Evolutionary conservation across 805 yeast genomes (phyloP), one percentile per base, ranked within the genome.

Genomic region (Candida orba): DNA sequence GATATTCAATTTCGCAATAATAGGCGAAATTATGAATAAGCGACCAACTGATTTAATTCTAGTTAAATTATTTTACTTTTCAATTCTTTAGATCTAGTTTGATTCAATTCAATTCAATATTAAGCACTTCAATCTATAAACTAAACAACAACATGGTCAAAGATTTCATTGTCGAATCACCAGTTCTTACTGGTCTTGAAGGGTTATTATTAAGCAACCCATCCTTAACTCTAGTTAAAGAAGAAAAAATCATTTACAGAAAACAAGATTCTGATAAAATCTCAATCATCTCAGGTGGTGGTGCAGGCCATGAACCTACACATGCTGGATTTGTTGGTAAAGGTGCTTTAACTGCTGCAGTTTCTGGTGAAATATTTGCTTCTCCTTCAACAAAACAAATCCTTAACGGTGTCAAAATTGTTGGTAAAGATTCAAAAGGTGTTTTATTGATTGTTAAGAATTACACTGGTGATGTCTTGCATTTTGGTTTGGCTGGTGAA

Each of bases 311-410:
- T 59, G 98, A 90, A 64, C 97, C 97, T 23, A 72, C 89, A 4
- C 97, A 91, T 57, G 90, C 86, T 8, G 97, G 96, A 0, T 90
- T 79, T 60, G 89, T 90, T 20, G 97, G 97, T 12, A 72, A 78
- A 13, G 95, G 95, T 40, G 66, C 84, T 52, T 63, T 90, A 34
- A 87, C 85, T 52, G 95, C 81, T 34, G 97, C 96, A 0, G 95
- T 90, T 5, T 79, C 89, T 42, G 98, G 98, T 32, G 78, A 82
- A 42, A 74, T 87, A n/a, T 90, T 90, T 68, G 96, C 97, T 0
- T 87, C 96, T 13, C 98, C 98, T 4, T 78, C 89, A n/a, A 87
- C 96, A 1, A 84, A 81, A 56, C 98, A 90, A 64, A 85, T 90
- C 52, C 64, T 89, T 42, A 77, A 78, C 51, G 81, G 88, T 12